Evolutionary conservation across 139 green algal species (phyloP).

Genomic region (Penium margaritaceum): DNA sequence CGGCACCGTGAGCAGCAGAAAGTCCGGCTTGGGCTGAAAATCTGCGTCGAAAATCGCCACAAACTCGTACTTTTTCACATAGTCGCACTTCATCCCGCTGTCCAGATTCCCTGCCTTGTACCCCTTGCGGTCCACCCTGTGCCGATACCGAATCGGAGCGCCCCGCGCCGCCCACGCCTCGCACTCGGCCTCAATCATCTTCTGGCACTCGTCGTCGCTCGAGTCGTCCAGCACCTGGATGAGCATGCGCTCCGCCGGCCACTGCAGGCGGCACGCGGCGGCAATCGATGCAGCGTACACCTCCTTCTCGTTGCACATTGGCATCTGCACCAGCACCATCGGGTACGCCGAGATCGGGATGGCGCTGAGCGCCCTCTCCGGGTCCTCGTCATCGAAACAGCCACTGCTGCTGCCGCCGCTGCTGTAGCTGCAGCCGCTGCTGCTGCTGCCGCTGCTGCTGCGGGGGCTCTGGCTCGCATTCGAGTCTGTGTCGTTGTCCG

Average conservation of each 20-base stretch:
- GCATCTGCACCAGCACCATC: constrained; percentile 43
- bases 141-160: constrained; percentile 56
- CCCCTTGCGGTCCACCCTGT: constrained; percentile 62
- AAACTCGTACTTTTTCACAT: constrained; percentile 55
- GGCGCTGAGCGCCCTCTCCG: no score
- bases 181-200: constrained; percentile 51
- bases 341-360: constrained; percentile 16
- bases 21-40: constrained; percentile 67
- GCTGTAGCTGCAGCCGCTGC: no score
- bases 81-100: constrained; percentile 34
- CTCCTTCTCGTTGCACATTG: constrained; percentile 45
- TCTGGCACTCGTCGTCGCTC: constrained; percentile 59
- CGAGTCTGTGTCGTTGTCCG: no score
- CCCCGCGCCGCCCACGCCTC: constrained; percentile 53
- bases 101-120: constrained; percentile 47
- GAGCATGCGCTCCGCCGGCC: constrained; percentile 60
- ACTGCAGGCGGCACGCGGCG: constrained; percentile 65
- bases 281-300: constrained; percentile 72
- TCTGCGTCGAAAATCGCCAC: constrained; percentile 84
- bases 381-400: no score
- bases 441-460: no score
- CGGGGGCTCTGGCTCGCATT: no score
- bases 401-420: neutral
- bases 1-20: constrained; percentile 36
- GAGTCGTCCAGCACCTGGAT: constrained; percentile 69